Conservation (phyloP, 2,329 filamentous ascomycete species). For the Knufia petricola region DNA sequence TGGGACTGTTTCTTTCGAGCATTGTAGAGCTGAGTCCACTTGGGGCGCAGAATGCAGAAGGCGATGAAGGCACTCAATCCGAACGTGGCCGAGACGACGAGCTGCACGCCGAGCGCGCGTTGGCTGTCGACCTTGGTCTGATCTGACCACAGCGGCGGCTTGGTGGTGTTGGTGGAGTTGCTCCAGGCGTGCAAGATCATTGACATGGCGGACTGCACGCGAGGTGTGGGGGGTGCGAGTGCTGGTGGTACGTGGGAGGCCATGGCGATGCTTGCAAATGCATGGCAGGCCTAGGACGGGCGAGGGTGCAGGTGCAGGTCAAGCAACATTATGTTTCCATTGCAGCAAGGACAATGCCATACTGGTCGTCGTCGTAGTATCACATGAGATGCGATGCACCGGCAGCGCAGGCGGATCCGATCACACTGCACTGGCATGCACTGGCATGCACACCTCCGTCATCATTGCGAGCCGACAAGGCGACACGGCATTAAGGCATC, state of each 20-base stretch:
- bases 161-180: constrained; percentile 5
- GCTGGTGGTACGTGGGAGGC: too few species aligned
- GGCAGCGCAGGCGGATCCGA: too few species aligned
- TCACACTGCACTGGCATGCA: too few species aligned
- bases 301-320: too few species aligned
- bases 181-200: background rate
- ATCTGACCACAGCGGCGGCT: constrained; percentile 16
- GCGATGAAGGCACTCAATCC: constrained; percentile 36
- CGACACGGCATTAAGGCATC: too few species aligned
- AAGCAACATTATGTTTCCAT: too few species aligned
- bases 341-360: too few species aligned
- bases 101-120: constrained; percentile 34
- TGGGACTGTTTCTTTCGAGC: constrained; percentile 71
- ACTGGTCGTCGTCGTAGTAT: too few species aligned
- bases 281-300: background rate
- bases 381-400: too few species aligned
- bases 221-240: background rate
- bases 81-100: constrained; percentile 34
- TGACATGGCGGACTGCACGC: background rate
- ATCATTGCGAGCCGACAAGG: too few species aligned
- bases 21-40: constrained; percentile 86
- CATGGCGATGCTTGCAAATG: too few species aligned
- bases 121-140: constrained; percentile 22
- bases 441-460: too few species aligned
- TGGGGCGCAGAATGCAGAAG: constrained; percentile 59